Evolutionary conservation across 2,329 filamentous ascomycete species (phyloP), one percentile per base, ranked within the genome.

Genomic region (Coniella lustricola): DNA sequence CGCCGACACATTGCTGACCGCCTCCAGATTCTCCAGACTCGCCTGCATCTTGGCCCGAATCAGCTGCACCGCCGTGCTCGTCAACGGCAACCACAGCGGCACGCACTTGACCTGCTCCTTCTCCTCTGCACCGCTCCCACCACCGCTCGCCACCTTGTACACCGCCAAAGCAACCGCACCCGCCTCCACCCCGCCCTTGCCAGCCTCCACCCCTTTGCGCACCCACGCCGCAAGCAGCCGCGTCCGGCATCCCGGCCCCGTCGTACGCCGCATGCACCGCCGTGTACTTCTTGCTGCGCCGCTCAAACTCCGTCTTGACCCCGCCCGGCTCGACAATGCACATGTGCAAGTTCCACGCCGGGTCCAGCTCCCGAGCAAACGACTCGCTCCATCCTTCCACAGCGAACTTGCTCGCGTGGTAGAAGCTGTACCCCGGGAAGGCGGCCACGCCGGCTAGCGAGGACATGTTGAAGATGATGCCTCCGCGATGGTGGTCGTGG

Each of bases 391-490:
- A 59, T 7, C 57, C 57, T 20, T 59, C 56, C 1, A 58, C 49
- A 14, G 56, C 57, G 42, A 57, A 59, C 16, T 59, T 59, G 10
- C 54, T 52, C 2, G 57, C 56, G 29, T 57, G 54, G 48, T 59
- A 59, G 46, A 54, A 59, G 1, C 56, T 45, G 20, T 56, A 55
- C 3, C 57, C 56, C 3, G 57, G 49, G 1, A 59, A 53, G 2
- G 41, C 56, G 21, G 48, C 36, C 18, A 51, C 43, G 1, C 57
- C 56, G 2, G 51, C 57, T 1, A 59, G 21, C 2, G 56, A 59
- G 1, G 51, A 54, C 0, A 59, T 49, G 14, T 57, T 55, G 44
- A 58, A 50, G 16, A 56, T 50, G 7, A 67, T 69, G 29, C 63
- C 46, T 4, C 46, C 46, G 3, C 32, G 38, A 9, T 48, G 46